Percentiles rank a stretch among this genome's conserved stretches.
Conservation (phyloP, 202 grass and related monocot species). For the Setaria viridis region DNA sequence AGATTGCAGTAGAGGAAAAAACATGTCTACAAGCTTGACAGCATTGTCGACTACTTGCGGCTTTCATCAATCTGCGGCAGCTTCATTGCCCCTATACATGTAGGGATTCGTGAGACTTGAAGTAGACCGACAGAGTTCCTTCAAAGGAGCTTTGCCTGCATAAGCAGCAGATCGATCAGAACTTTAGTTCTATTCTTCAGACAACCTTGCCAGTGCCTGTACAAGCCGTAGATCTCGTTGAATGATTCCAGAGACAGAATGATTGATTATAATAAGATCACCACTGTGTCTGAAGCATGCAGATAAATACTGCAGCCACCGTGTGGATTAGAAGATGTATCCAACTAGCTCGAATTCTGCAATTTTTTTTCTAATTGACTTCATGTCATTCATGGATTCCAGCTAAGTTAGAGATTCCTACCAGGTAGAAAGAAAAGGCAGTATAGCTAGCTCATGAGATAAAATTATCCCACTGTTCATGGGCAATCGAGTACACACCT, state of each 20-base stretch:
- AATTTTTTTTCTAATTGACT: neutral
- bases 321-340: neutral
- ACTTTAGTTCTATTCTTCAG: neutral
- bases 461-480: slow-evolving; percentile 37
- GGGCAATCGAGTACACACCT: neutral
- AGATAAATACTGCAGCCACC: too few species aligned
- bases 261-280: neutral
- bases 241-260: neutral
- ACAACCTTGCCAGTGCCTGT: neutral
- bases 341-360: neutral
- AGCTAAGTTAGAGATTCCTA: neutral
- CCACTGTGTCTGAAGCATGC: neutral
- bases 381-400: neutral
- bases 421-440: slow-evolving; percentile 35
- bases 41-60: neutral
- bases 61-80: neutral
- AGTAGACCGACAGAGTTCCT: neutral
- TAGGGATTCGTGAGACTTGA: neutral
- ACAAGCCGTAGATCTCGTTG: neutral
- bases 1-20: neutral
- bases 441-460: slow-evolving; percentile 20
- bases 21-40: neutral
- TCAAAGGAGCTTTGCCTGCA: neutral
- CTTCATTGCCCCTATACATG: neutral
- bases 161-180: neutral